A percentile compares a stretch with the other conserved stretches of the same genome.
Evolutionary conservation across 2,329 filamentous ascomycete genomes (phyloP).

Genomic region (Aureobasidium sp.): DNA sequence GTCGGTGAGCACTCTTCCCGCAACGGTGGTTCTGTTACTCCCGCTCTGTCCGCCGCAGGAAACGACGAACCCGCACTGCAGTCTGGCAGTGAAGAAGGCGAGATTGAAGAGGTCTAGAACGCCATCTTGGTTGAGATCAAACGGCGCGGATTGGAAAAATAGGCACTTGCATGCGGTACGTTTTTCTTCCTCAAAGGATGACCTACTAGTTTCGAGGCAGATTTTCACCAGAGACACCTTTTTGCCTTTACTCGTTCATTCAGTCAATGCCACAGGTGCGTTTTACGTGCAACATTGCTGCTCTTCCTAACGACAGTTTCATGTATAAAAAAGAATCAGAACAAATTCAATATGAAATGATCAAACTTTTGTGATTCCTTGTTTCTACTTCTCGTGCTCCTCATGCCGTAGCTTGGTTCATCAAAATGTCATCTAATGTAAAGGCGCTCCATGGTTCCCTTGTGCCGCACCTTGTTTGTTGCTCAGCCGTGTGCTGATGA

Average conservation of each 20-base stretch:
- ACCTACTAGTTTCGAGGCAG: constrained; percentile 9
- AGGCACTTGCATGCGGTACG: constrained; percentile 8
- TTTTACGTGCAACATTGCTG: neutral
- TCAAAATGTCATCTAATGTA: constrained; percentile 1
- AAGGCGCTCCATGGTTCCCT: constrained; percentile 6
- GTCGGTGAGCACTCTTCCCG: constrained; percentile 48
- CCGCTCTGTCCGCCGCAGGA: constrained; percentile 24
- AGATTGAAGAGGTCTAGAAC: constrained; percentile 71
- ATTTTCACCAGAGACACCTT: neutral
- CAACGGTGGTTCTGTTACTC: constrained; percentile 51
- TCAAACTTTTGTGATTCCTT: constrained; percentile 8
- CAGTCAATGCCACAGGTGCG: constrained; percentile 8
- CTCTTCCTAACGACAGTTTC: neutral
- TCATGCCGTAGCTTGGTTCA: neutral
- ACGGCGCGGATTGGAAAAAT: neutral
- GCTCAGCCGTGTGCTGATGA: neutral
- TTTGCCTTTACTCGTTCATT: too few relatives aligned
- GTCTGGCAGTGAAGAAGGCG: constrained; percentile 92
- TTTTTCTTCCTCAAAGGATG: constrained; percentile 6
- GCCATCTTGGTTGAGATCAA: neutral
- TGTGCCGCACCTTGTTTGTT: neutral
- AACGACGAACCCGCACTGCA: constrained; percentile 55
- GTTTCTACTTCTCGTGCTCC: neutral
- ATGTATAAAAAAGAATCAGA: neutral
- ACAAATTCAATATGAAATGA: neutral